Evolutionary conservation across 768 basidiomycete species (phyloP).

Genomic region (Phanerochaete carnosa): DNA sequence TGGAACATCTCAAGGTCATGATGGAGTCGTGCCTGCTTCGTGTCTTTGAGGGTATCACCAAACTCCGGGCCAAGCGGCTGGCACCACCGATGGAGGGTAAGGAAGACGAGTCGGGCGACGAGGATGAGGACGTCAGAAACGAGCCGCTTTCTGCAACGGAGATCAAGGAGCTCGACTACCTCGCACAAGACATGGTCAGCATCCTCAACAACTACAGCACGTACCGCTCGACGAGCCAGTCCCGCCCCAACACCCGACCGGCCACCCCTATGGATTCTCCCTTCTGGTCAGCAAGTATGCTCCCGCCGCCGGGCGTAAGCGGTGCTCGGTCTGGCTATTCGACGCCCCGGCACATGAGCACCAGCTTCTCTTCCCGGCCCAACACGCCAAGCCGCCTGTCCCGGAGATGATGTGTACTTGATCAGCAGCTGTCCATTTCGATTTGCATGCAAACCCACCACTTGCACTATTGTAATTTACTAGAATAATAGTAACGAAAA

Average conservation of each 20-base stretch:
- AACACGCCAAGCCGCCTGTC: slow-evolving; percentile 54
- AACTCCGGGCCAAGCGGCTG: slow-evolving; percentile 35
- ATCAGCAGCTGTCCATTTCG: not conserved
- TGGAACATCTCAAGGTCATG: slow-evolving; percentile 75
- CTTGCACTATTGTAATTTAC: not conserved
- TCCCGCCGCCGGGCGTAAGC: slow-evolving; percentile 24
- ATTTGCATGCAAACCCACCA: not conserved
- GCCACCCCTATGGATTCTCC: slow-evolving; percentile 63
- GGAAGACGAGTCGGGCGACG: slow-evolving; percentile 58
- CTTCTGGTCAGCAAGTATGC: slow-evolving; percentile 32
- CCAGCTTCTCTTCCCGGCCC: slow-evolving; percentile 51
- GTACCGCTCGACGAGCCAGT: slow-evolving; percentile 57
- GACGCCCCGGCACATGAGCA: slow-evolving; percentile 37
- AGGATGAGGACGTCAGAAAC: slow-evolving; percentile 41
- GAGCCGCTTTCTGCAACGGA: slow-evolving; percentile 64
- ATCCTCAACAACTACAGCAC: slow-evolving; percentile 71
- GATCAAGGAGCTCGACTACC: slow-evolving; percentile 67
- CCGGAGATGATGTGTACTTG: not conserved
- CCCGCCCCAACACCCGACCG: slow-evolving; percentile 59
- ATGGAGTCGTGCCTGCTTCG: slow-evolving; percentile 85
- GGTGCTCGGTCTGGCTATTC: slow-evolving; percentile 56
- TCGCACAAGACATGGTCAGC: slow-evolving; percentile 71
- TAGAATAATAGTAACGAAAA: not conserved
- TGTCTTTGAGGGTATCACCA: slow-evolving; percentile 81
- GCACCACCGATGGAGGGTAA: slow-evolving; percentile 40